Percentiles rank a stretch among this genome's conserved stretches.
Conservation (phyloP, 768 basidiomycete genomes). For the Boletus barrowsii region DNA sequence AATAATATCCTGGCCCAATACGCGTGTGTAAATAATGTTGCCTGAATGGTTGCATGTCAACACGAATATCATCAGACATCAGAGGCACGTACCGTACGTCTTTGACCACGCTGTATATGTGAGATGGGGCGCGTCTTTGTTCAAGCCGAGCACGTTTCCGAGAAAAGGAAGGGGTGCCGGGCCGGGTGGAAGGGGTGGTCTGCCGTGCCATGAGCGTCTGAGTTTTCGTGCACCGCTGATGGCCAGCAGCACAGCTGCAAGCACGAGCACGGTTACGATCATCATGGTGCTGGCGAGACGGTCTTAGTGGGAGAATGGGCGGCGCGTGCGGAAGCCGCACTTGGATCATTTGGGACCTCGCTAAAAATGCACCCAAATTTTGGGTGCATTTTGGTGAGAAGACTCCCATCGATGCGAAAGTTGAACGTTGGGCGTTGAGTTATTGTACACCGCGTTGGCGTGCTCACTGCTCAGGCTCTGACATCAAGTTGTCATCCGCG, state of each 20-base stretch:
- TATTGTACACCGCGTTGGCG: too few species aligned
- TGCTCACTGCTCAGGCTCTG: too few species aligned
- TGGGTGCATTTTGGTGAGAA: too few species aligned
- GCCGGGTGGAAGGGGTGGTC: slow-evolving; percentile 17
- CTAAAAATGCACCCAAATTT: too few species aligned
- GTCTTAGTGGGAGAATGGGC: too few species aligned
- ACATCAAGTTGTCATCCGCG: too few species aligned
- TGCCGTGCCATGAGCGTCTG: not conserved
- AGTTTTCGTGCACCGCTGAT: not conserved
- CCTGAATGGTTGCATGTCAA: slow-evolving; percentile 9
- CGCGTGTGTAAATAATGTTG: slow-evolving; percentile 24
- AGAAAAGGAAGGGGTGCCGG: slow-evolving; percentile 14
- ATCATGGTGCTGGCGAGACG: not conserved
- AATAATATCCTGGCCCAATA: slow-evolving; percentile 20
- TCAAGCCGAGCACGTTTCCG: slow-evolving; percentile 10
- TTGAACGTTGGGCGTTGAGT: too few species aligned
- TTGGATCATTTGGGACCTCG: too few species aligned
- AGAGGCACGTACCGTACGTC: slow-evolving; percentile 10
- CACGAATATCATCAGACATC: not conserved
- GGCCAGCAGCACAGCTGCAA: not conserved
- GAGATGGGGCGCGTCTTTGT: slow-evolving; percentile 6
- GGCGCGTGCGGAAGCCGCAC: too few species aligned
- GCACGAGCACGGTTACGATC: not conserved
- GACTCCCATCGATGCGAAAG: too few species aligned
- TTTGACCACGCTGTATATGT: slow-evolving; percentile 22